Percentiles rank a stretch among this genome's conserved stretches.
Conservation (phyloP, 208 protist genomes). For the Acanthamoeba quina region DNA sequence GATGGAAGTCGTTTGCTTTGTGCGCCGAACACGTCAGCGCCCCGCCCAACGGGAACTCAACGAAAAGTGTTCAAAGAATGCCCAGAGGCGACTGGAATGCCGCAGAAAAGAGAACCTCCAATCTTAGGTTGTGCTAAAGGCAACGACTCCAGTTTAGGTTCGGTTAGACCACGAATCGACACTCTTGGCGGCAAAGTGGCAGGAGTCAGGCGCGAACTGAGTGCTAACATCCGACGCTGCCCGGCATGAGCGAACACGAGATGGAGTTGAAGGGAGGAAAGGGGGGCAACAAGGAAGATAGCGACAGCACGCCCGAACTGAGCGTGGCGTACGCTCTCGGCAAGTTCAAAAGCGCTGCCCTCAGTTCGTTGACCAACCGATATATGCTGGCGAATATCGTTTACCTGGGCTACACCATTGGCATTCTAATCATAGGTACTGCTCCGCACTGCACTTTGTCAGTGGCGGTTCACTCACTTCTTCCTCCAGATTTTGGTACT, state of each 20-base stretch:
- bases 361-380: neutral
- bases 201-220: neutral
- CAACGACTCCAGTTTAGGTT: neutral
- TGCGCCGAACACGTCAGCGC: neutral
- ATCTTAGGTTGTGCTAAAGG: no score
- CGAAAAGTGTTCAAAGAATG: constrained; percentile 12
- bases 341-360: constrained; percentile 6
- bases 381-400: neutral
- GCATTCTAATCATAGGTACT: neutral
- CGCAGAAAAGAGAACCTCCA: neutral
- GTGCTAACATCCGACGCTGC: neutral
- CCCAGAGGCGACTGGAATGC: neutral
- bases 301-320: no score
- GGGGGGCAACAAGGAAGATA: neutral
- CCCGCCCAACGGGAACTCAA: neutral
- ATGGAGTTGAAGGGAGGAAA: neutral
- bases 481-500: neutral
- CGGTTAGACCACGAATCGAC: neutral
- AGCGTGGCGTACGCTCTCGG: neutral
- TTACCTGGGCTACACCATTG: constrained; percentile 18
- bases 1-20: neutral
- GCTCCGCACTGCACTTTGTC: no score
- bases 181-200: no score
- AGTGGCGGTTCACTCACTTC: neutral
- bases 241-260: neutral